Evolutionary conservation across 2,329 filamentous ascomycete genomes (phyloP).

Genomic region (Eutypella sp.): DNA sequence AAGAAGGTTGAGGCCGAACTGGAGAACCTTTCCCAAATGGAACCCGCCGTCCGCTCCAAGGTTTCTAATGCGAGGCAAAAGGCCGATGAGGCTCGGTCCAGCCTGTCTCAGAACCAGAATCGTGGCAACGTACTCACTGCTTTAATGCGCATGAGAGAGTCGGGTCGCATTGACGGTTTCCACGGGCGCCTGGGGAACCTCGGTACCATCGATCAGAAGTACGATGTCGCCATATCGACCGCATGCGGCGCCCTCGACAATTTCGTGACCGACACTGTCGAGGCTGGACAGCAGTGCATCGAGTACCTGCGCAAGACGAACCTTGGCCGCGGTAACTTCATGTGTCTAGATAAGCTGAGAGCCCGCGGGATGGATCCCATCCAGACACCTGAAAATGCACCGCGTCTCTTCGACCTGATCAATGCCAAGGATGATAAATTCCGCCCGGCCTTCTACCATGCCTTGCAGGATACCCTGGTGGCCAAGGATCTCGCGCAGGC

Average conservation of each 20-base stretch:
- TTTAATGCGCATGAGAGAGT: conserved; percentile 91
- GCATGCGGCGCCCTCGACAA: conserved; percentile 90
- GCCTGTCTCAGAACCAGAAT: conserved; percentile 82
- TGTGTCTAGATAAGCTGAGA: conserved; percentile 84
- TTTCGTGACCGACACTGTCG: conserved; percentile 93
- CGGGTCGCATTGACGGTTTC: conserved; percentile 94
- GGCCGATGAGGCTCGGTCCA: conserved; percentile 91
- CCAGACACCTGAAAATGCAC: conserved; percentile 85
- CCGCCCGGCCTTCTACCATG: conserved; percentile 87
- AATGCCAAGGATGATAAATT: conserved; percentile 85
- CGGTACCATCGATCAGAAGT: conserved; percentile 87
- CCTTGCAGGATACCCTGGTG: conserved; percentile 91
- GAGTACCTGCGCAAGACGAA: conserved; percentile 97
- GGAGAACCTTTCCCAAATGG: conserved; percentile 65
- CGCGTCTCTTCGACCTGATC: conserved; percentile 87
- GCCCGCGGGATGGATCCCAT: conserved; percentile 73
- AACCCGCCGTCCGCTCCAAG: conserved; percentile 76
- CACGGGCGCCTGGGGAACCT: conserved; percentile 92
- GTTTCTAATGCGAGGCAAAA: conserved; percentile 89
- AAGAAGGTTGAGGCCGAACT: conserved; percentile 68
- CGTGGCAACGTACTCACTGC: conserved; percentile 89
- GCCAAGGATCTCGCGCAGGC: conserved; percentile 91
- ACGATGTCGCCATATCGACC: conserved; percentile 97
- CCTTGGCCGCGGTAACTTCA: conserved; percentile 93
- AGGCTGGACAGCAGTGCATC: conserved; percentile 95